Conservation (phyloP, 1,139 yeast species). For the Taiozyma onychis region DNA sequence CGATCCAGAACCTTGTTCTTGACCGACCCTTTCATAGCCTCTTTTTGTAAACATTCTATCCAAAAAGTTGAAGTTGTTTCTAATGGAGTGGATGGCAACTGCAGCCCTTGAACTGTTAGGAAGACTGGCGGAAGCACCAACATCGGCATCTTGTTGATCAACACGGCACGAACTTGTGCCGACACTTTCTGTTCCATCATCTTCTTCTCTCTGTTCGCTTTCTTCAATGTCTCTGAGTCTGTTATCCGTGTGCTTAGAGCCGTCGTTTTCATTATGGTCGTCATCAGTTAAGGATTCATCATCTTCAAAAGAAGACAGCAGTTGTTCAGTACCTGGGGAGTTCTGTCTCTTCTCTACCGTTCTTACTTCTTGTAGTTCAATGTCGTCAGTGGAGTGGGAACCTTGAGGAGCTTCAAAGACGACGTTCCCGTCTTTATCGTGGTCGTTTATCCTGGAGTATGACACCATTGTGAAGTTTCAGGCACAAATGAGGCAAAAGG, state of each 20-base stretch:
- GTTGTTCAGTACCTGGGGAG: background rate
- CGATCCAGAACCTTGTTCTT: conserved; percentile 41
- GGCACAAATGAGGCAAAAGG: background rate
- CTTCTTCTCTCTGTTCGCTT: conserved; percentile 1
- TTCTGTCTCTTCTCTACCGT: background rate
- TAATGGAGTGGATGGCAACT: conserved; percentile 10
- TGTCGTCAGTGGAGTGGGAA: conserved; percentile 2
- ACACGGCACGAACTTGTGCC: background rate
- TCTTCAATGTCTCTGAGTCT: conserved; percentile 1
- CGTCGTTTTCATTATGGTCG: background rate
- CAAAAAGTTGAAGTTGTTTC: conserved; percentile 29
- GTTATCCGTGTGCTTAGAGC: background rate
- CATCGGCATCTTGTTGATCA: background rate
- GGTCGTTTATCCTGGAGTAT: background rate
- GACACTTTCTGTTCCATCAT: background rate
- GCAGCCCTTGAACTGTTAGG: background rate
- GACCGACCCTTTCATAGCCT: conserved; percentile 1
- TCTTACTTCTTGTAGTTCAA: conserved; percentile 9
- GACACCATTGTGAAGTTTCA: conserved; percentile 1
- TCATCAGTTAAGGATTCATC: conserved; percentile 2
- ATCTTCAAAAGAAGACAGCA: conserved; percentile 15
- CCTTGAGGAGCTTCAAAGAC: conserved; percentile 1
- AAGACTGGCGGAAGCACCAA: background rate
- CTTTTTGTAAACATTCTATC: conserved; percentile 29
- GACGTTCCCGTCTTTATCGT: conserved; percentile 1